Evolutionary conservation across 306 rosid genomes (phyloP), one percentile per base, ranked within the genome.

Genomic region (Leucaena leucocephala): DNA sequence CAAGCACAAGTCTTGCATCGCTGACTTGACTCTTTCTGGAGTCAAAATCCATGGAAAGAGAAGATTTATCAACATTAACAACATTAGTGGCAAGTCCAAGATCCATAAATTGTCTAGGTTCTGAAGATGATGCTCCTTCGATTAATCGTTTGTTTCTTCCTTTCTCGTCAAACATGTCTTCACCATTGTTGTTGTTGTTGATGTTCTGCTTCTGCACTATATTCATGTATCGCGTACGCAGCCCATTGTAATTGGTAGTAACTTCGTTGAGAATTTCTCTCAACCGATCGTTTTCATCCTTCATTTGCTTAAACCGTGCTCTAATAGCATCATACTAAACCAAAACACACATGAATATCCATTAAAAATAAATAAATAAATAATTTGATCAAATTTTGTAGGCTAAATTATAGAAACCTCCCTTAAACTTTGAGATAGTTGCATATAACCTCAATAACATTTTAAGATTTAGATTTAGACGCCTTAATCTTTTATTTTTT

Each of bases 101-200:
- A 88, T 92, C 97, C 85, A 87, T 87, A 58, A 87, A 85, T 54
- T 85, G 86, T 71, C 97, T 81, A 1, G 95, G 93, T 48, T 86
- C 90, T 40, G 85, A 70, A 1, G 27, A 27, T 27, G 27, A 27
- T 27, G 33, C 49, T 6, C 78, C 81, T 54, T 70, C 83, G 38
- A 5, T 54, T 58, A 27, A 27, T 27, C 34, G 44, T 62, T 82
- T 81, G 52, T 77, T 75, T 14, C 86, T 82, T 72, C 77, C 83
- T 7, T 50, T 76, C 15, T 33, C 82, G 38, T 65, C 83, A 7
- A n/a, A n/a, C 0, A 61, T 57, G 19, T 74, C 88, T 81, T 83
- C 86, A 3, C n/a, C 64, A 5, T 64, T 78, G 6, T 33, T 67
- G 78, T 33, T 67, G 78, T 27, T 27, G 27, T 27, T 27, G 27